Percentiles rank a stretch among this genome's conserved stretches.
These are phyloP conservation scores for Verbena officinalis DNA, from an alignment of 257 asterid genomes.

Conservation along the genomic window DNA sequence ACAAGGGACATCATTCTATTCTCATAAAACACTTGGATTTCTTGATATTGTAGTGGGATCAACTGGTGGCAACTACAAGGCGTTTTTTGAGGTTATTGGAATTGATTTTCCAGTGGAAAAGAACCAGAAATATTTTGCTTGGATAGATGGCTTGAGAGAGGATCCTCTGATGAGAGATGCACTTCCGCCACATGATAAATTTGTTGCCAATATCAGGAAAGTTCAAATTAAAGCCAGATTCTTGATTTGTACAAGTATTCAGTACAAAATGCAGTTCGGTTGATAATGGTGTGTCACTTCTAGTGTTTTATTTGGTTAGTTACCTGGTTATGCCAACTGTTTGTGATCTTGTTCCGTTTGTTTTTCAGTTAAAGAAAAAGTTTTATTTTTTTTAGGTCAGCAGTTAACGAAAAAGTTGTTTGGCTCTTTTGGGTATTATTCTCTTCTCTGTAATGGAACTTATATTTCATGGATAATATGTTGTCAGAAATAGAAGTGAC, in stretches of 20 bases:
- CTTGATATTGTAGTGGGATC: conserved; percentile 20
- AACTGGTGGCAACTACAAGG: conserved; percentile 2
- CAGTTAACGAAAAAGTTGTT: neutral
- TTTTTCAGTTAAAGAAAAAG: neutral
- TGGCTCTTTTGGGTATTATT: neutral
- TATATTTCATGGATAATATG: too few relatives aligned
- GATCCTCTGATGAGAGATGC: conserved; percentile 7
- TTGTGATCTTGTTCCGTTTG: neutral
- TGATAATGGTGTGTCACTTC: too few relatives aligned
- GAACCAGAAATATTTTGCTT: conserved; percentile 3
- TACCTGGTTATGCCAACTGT: neutral
- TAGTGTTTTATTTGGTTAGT: too few relatives aligned
- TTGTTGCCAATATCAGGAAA: conserved; percentile 16
- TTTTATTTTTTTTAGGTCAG: too few relatives aligned
- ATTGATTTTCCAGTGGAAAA: conserved; percentile 9
- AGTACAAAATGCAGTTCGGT: too few relatives aligned
- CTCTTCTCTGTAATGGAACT: too few relatives aligned
- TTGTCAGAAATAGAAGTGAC: too few relatives aligned
- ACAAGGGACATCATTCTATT: neutral
- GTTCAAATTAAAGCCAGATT: neutral
- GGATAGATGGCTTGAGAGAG: conserved; percentile 10
- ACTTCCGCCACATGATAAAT: conserved; percentile 4
- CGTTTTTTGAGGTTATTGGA: conserved; percentile 8
- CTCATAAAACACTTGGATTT: neutral
- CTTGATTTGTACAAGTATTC: too few relatives aligned